These are phyloP conservation scores for Emergomyces africanus DNA, from an alignment of 2,329 filamentous ascomycete species.

Conservation along the genomic window DNA sequence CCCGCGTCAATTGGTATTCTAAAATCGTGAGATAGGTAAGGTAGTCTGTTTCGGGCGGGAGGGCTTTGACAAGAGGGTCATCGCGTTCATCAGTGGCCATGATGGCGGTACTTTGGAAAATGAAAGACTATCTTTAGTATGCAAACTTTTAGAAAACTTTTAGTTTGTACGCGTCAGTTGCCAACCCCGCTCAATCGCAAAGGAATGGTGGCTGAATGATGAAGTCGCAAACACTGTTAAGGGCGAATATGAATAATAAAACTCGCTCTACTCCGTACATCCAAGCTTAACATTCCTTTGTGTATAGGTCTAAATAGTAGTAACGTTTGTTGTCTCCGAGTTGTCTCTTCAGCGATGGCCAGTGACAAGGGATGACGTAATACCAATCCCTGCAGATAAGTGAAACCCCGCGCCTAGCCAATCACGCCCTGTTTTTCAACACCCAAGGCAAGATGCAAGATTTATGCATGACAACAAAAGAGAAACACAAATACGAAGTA, in stretches of 20 bases:
- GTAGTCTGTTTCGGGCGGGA: constrained; percentile 51
- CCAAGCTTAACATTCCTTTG: background rate
- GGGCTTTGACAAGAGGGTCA: constrained; percentile 43
- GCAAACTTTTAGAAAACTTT: background rate
- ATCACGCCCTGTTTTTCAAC: no score
- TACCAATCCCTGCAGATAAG: background rate
- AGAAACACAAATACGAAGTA: no score
- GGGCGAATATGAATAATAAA: background rate
- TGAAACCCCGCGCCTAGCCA: no score
- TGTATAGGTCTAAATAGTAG: background rate
- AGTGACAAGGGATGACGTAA: background rate
- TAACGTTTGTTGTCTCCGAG: background rate
- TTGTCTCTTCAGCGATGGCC: background rate
- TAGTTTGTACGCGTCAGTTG: background rate
- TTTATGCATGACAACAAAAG: background rate
- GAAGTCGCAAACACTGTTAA: background rate
- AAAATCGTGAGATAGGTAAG: constrained; percentile 54
- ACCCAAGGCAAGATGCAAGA: no score
- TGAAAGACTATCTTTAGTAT: background rate
- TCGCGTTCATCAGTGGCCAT: constrained; percentile 2
- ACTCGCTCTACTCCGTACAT: background rate
- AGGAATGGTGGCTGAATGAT: background rate
- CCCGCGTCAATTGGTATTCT: constrained; percentile 49
- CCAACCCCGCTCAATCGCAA: background rate
- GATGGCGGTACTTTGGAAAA: background rate